phyloP scores from a whole-genome alignment of 108 stramenopile genomes.

The Nitzschia putrida region DNA sequence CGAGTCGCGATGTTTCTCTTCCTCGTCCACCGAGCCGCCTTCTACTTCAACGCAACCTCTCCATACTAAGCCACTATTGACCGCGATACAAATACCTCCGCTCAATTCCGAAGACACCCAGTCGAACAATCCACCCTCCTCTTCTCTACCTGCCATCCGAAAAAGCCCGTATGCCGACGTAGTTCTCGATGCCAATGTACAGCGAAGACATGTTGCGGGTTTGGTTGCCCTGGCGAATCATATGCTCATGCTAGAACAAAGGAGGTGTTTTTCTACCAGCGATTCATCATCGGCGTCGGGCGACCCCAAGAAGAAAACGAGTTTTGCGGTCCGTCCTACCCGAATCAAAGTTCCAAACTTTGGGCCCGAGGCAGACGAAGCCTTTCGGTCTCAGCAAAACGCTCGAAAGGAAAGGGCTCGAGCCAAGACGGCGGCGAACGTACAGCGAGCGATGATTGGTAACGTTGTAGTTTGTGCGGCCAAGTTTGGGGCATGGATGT shows the following conservation, averaged over 20 bases:
- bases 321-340: background rate
- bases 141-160: too few species aligned
- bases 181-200: too few species aligned
- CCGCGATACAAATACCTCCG: too few species aligned
- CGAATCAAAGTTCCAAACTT: constrained; percentile 34
- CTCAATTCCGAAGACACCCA: too few species aligned
- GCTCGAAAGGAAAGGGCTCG: constrained; percentile 45
- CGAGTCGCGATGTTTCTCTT: too few species aligned
- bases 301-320: background rate
- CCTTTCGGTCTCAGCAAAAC: constrained; percentile 22
- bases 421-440: constrained; percentile 57
- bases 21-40: too few species aligned
- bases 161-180: too few species aligned
- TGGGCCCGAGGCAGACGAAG: constrained; percentile 40
- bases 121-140: too few species aligned
- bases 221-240: constrained; percentile 2
- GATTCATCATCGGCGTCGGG: background rate
- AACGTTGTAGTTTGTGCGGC: constrained; percentile 87
- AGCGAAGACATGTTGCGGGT: background rate
- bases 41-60: too few species aligned
- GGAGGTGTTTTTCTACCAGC: background rate
- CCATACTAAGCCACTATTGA: too few species aligned
- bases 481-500: constrained; percentile 88
- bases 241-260: constrained; percentile 6
- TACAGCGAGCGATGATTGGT: constrained; percentile 83